phyloP scores from a whole-genome alignment of 495 filamentous ascomycete genomes.

The Xylaria cubensis region DNA sequence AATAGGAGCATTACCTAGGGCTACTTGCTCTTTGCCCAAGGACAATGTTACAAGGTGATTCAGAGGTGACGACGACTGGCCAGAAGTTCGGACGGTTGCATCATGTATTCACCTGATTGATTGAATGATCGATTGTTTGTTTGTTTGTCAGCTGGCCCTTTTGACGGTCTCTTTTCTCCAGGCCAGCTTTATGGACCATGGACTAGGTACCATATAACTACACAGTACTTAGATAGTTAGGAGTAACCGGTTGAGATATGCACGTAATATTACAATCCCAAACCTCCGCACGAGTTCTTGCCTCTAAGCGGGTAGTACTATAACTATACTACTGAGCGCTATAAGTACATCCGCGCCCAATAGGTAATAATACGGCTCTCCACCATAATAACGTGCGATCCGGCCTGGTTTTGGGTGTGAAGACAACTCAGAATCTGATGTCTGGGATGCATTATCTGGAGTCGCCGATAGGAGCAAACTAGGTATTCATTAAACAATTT shows the following conservation, averaged over 20 bases:
- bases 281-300: slow-evolving; percentile 13
- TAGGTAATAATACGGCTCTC: slow-evolving; percentile 9
- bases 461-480: slow-evolving; percentile 12
- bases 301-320: not conserved
- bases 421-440: slow-evolving; percentile 11
- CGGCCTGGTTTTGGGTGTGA: slow-evolving; percentile 18
- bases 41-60: slow-evolving; percentile 5
- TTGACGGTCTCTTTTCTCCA: not conserved
- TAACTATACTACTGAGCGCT: slow-evolving; percentile 1
- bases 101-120: slow-evolving; percentile 1
- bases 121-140: not conserved
- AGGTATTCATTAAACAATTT: slow-evolving; percentile 18
- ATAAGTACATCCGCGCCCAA: slow-evolving; percentile 8
- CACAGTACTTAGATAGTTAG: not conserved
- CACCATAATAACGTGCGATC: slow-evolving; percentile 4
- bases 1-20: no score
- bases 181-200: not conserved
- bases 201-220: not conserved
- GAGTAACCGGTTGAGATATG: slow-evolving; percentile 16
- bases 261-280: slow-evolving; percentile 24
- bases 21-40: slow-evolving; percentile 6
- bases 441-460: slow-evolving; percentile 8
- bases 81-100: slow-evolving; percentile 3
- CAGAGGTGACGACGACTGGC: slow-evolving; percentile 5
- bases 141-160: slow-evolving; percentile 17